These are phyloP conservation scores for Aureobasidium sp. DNA, from an alignment of 2,329 filamentous ascomycete species.

Conservation along the genomic window DNA sequence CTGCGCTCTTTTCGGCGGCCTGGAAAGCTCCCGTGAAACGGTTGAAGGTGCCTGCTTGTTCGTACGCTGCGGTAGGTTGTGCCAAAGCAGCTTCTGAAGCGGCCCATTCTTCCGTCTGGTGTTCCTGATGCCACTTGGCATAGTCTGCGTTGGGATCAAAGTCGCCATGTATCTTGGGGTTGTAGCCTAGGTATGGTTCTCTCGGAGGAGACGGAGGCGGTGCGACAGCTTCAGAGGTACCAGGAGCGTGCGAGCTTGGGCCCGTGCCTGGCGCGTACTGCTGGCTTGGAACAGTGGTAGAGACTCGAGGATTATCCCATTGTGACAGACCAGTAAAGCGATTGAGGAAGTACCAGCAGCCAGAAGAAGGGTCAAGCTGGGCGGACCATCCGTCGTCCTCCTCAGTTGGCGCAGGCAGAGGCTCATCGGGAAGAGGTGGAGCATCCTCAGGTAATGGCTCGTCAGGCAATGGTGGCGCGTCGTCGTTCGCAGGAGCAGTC, in stretches of 20 bases:
- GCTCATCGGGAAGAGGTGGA: conserved; percentile 41
- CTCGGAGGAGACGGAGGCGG: conserved; percentile 19
- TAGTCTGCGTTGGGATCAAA: conserved; percentile 97
- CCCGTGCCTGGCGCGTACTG: conserved; percentile 13
- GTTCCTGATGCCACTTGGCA: conserved; percentile 42
- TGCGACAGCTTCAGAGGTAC: conserved; percentile 5
- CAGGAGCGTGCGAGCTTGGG: conserved; percentile 10
- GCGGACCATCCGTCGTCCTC: conserved; percentile 69
- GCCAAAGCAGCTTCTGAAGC: conserved; percentile 21
- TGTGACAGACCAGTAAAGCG: conserved; percentile 66
- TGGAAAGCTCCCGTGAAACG: conserved; percentile 84
- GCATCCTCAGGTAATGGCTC: conserved; percentile 18
- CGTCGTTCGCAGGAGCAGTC: conserved; percentile 17
- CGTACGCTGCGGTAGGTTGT: conserved; percentile 44
- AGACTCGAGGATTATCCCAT: conserved; percentile 77
- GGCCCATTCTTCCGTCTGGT: conserved; percentile 24
- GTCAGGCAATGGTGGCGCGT: conserved; percentile 19
- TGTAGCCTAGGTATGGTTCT: conserved; percentile 66
- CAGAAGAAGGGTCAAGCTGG: conserved; percentile 61
- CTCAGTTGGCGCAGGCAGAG: conserved; percentile 32
- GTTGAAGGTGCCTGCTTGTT: conserved; percentile 72
- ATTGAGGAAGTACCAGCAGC: conserved; percentile 79
- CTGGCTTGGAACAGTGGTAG: not conserved
- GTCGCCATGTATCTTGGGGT: conserved; percentile 89
- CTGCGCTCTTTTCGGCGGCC: conserved; percentile 55